A percentile compares a stretch with the other conserved stretches of the same genome.
These are phyloP conservation scores for Fusarium setosum DNA, from an alignment of 2,329 filamentous ascomycete genomes.

Conservation along the genomic window DNA sequence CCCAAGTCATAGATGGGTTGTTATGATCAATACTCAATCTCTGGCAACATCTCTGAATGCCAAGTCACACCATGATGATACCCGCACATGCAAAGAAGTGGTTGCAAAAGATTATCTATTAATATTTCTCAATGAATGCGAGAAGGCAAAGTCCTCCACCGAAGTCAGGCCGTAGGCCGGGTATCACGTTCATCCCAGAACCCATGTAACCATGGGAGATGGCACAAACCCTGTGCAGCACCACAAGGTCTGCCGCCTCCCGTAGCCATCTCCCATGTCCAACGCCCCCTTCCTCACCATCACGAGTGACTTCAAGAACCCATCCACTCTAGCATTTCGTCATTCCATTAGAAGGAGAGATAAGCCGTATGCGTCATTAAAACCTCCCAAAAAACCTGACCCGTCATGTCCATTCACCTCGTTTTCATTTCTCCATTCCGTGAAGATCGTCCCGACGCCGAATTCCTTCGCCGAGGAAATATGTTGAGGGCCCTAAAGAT, in stretches of 20 bases:
- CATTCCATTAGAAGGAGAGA: slow-evolving; percentile 49
- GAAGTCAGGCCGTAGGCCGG: slow-evolving; percentile 38
- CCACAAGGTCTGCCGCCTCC: slow-evolving; percentile 19
- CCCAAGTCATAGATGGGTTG: too few relatives aligned
- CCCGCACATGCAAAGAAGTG: background rate
- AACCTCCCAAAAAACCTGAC: slow-evolving; percentile 44
- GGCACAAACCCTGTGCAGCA: slow-evolving; percentile 4
- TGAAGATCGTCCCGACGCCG: slow-evolving; percentile 42
- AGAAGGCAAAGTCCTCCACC: slow-evolving; percentile 43
- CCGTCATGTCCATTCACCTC: slow-evolving; percentile 45
- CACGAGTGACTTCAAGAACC: slow-evolving; percentile 33
- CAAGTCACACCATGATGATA: background rate
- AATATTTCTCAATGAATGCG: slow-evolving; percentile 45
- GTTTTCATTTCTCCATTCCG: slow-evolving; percentile 40
- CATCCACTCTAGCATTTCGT: slow-evolving; percentile 43
- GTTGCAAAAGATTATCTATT: slow-evolving; percentile 45
- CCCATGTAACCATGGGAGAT: slow-evolving; percentile 28
- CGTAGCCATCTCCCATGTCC: slow-evolving; percentile 19
- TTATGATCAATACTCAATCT: background rate
- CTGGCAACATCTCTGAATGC: background rate
- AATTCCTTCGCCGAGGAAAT: slow-evolving; percentile 37
- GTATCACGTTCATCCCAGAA: slow-evolving; percentile 40
- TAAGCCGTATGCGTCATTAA: slow-evolving; percentile 50
- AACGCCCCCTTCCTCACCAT: slow-evolving; percentile 19
- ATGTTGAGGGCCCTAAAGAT: slow-evolving; percentile 43